Evolutionary conservation across 768 basidiomycete species (phyloP).

Genomic region (Phylloporus rhodoxanthus): DNA sequence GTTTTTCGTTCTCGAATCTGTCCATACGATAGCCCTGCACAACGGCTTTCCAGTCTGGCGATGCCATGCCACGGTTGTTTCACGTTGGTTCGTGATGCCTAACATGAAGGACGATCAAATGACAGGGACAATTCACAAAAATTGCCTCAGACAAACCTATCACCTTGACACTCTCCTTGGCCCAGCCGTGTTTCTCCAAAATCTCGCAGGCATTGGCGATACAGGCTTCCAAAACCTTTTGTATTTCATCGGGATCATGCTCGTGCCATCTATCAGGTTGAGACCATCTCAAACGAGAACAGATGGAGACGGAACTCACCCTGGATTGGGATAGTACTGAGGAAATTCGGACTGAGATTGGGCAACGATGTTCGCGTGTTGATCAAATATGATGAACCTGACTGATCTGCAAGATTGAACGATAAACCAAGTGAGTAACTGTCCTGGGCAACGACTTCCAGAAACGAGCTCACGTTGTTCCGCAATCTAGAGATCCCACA

Average conservation of each 20-base stretch:
- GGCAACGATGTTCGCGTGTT: slow-evolving; percentile 79
- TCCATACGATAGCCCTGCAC: slow-evolving; percentile 92
- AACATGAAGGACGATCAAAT: slow-evolving; percentile 4
- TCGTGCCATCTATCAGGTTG: slow-evolving; percentile 76
- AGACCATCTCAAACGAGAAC: background rate
- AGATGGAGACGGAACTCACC: slow-evolving; percentile 38
- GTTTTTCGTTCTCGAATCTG: slow-evolving; percentile 87
- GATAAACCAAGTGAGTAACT: slow-evolving; percentile 2
- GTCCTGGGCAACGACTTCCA: too few species aligned
- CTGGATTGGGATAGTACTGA: slow-evolving; percentile 87
- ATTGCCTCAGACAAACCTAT: slow-evolving; percentile 58
- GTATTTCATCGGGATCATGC: slow-evolving; percentile 83
- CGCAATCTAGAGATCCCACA: slow-evolving; percentile 90
- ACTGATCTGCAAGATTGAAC: slow-evolving; percentile 54
- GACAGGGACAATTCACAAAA: background rate
- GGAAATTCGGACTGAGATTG: slow-evolving; percentile 91
- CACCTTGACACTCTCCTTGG: slow-evolving; percentile 77
- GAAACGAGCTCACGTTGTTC: slow-evolving; percentile 70
- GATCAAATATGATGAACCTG: slow-evolving; percentile 87
- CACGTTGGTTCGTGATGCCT: slow-evolving; percentile 97
- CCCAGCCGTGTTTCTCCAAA: slow-evolving; percentile 73
- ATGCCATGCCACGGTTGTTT: slow-evolving; percentile 93
- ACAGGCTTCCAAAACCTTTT: slow-evolving; percentile 65
- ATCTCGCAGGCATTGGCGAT: slow-evolving; percentile 65
- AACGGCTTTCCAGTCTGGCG: slow-evolving; percentile 83